Conservation (phyloP, 768 basidiomycete genomes). For the Cystobasidium ongulense region DNA sequence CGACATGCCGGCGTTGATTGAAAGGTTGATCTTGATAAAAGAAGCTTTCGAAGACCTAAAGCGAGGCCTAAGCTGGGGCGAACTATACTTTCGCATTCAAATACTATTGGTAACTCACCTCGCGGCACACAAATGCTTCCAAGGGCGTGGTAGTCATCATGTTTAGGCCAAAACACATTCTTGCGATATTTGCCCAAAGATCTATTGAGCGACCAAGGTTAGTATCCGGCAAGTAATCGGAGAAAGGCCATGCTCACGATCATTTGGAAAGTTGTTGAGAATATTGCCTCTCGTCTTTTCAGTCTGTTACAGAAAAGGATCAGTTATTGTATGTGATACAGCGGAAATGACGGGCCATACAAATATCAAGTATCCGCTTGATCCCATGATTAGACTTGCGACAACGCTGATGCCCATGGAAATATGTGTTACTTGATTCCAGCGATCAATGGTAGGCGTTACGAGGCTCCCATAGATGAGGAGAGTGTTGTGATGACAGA, state of each 20-base stretch:
- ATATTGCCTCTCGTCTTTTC: slow-evolving; percentile 80
- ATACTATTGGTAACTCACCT: slow-evolving; percentile 54
- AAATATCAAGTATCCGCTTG: slow-evolving; percentile 61
- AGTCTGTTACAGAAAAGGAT: slow-evolving; percentile 48
- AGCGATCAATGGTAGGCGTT: slow-evolving; percentile 89
- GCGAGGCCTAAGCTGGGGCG: not conserved
- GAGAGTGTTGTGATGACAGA: slow-evolving; percentile 95
- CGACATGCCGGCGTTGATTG: slow-evolving; percentile 66
- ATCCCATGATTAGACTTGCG: slow-evolving; percentile 72
- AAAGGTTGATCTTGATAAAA: slow-evolving; percentile 86
- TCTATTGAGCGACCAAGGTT: slow-evolving; percentile 47
- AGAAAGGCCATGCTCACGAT: slow-evolving; percentile 23
- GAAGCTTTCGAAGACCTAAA: slow-evolving; percentile 83
- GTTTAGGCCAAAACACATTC: slow-evolving; percentile 57
- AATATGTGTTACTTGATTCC: slow-evolving; percentile 82
- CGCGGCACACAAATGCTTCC: slow-evolving; percentile 88
- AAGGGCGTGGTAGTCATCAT: slow-evolving; percentile 98
- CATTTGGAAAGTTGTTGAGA: slow-evolving; percentile 81
- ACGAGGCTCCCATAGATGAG: slow-evolving; percentile 88
- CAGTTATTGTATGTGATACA: slow-evolving; percentile 48
- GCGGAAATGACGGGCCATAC: slow-evolving; percentile 48
- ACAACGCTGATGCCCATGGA: slow-evolving; percentile 64
- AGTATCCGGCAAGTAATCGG: not conserved
- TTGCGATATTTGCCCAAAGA: slow-evolving; percentile 85
- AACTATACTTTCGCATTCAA: not conserved